phyloP scores from a whole-genome alignment of 2,329 filamentous ascomycete species.

The Claviceps lovelessii region DNA sequence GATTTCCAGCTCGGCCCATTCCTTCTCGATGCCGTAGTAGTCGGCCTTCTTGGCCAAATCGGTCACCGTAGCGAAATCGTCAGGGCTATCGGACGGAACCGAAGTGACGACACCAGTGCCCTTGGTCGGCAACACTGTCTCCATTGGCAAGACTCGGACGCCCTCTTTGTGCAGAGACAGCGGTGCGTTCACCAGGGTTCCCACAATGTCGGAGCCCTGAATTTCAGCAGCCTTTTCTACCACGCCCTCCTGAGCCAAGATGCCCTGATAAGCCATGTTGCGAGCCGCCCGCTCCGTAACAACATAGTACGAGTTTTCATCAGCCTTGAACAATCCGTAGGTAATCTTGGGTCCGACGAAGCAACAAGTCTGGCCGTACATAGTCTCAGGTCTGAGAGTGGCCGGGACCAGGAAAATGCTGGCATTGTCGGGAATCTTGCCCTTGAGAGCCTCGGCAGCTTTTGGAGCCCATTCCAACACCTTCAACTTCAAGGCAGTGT shows the following conservation, averaged over 20 bases:
- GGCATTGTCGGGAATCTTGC: constrained; percentile 63
- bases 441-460: constrained; percentile 55
- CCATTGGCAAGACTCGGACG: constrained; percentile 88
- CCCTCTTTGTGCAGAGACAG: constrained; percentile 72
- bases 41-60: constrained; percentile 92
- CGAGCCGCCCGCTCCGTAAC: constrained; percentile 73
- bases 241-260: constrained; percentile 64
- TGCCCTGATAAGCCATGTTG: constrained; percentile 92
- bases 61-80: constrained; percentile 79
- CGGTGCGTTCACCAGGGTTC: constrained; percentile 79
- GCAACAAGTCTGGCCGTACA: constrained; percentile 96
- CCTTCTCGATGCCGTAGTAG: constrained; percentile 90
- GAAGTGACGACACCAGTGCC: constrained; percentile 94
- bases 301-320: constrained; percentile 67
- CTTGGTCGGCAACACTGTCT: constrained; percentile 79
- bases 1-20: constrained; percentile 88
- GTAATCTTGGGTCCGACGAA: constrained; percentile 83
- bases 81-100: constrained; percentile 84
- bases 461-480: constrained; percentile 77
- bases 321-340: constrained; percentile 77
- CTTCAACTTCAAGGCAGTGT: constrained; percentile 81
- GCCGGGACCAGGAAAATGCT: constrained; percentile 84
- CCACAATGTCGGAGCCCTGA: constrained; percentile 65
- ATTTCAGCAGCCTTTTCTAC: constrained; percentile 63
- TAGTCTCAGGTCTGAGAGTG: constrained; percentile 87